Conservation (phyloP, 2,329 filamentous ascomycete genomes). For the Botrytis deweyae region DNA sequence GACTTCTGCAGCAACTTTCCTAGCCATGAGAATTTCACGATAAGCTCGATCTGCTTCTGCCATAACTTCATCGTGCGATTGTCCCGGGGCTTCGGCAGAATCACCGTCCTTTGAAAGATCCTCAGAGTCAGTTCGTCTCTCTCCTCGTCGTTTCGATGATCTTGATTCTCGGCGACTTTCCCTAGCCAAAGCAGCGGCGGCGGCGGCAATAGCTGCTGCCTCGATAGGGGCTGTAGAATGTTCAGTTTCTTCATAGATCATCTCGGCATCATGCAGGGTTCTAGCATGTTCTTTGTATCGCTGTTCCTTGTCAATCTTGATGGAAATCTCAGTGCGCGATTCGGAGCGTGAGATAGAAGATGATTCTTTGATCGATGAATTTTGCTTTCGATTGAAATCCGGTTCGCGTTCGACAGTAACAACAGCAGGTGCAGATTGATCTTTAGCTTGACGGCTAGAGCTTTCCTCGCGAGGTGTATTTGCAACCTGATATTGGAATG, state of each 20-base stretch:
- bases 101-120: constrained; percentile 23
- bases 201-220: constrained; percentile 48
- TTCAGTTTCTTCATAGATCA: constrained; percentile 48
- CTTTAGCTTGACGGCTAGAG: constrained; percentile 24
- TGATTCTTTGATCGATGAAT: constrained; percentile 33
- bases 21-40: constrained; percentile 54
- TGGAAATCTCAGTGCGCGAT: constrained; percentile 22
- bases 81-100: constrained; percentile 20
- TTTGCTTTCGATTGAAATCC: constrained; percentile 38
- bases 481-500: constrained; percentile 58
- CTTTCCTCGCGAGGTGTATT: constrained; percentile 45
- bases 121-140: constrained; percentile 34
- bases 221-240: constrained; percentile 51
- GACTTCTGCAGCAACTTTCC: constrained; percentile 53
- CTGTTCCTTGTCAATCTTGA: constrained; percentile 22
- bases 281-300: constrained; percentile 26
- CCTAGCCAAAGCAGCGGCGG: constrained; percentile 45
- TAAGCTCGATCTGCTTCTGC: constrained; percentile 59
- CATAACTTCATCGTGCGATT: constrained; percentile 48
- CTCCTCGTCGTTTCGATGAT: constrained; percentile 40
- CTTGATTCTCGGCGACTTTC: constrained; percentile 38
- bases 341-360: constrained; percentile 25
- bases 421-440: constrained; percentile 44
- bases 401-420: constrained; percentile 56
- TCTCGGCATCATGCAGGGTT: constrained; percentile 45